Evolutionary conservation across 2,329 filamentous ascomycete species (phyloP).

Genomic region (Epichloe scottii): DNA sequence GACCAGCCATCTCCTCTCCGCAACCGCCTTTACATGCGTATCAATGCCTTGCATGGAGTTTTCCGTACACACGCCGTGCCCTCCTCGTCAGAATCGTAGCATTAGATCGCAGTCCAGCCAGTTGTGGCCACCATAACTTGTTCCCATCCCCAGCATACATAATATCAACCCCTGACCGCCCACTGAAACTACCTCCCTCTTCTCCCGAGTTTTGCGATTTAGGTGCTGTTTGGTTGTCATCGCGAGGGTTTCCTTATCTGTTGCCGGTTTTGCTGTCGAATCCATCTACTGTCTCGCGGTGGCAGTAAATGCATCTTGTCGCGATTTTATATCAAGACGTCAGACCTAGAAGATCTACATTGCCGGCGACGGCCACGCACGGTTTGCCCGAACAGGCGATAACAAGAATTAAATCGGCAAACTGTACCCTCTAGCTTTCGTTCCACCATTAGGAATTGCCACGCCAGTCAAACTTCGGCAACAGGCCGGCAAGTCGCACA

Average conservation of each 20-base stretch:
- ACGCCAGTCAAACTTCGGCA: neutral
- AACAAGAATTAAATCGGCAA: neutral
- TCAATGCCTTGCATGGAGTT: neutral
- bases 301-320: neutral
- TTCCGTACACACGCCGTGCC: neutral
- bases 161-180: constrained; percentile 33
- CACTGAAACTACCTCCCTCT: constrained; percentile 18
- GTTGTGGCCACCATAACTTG: neutral
- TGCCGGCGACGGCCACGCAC: constrained; percentile 28
- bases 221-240: constrained; percentile 20
- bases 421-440: too few species aligned
- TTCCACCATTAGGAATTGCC: neutral
- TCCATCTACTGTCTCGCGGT: constrained; percentile 14
- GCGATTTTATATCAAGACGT: neutral
- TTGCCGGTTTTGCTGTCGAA: constrained; percentile 4
- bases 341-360: constrained; percentile 11
- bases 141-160: constrained; percentile 25
- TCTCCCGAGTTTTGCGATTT: constrained; percentile 29
- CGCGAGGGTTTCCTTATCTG: constrained; percentile 15
- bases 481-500: neutral
- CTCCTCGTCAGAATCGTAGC: neutral
- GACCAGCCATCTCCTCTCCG: neutral
- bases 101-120: neutral
- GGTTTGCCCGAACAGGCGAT: neutral
- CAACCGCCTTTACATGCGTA: neutral